Conservation (phyloP, 2,329 filamentous ascomycete genomes). For the Dactylellina drechsleri region DNA sequence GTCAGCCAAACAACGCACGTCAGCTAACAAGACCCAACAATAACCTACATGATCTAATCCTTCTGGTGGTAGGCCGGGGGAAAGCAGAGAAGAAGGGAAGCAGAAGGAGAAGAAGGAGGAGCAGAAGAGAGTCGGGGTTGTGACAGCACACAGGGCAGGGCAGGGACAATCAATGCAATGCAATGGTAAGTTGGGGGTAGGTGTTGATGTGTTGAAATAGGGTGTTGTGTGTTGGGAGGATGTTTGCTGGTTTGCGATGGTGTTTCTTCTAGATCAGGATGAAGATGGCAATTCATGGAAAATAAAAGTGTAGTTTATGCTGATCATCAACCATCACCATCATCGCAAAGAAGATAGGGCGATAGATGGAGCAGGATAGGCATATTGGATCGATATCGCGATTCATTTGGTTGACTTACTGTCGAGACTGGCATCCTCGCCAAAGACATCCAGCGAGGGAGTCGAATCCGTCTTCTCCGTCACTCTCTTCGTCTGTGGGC, state of each 20-base stretch:
- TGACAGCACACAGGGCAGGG: too few relatives aligned
- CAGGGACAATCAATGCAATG: too few relatives aligned
- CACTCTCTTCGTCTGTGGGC: slow-evolving; percentile 51
- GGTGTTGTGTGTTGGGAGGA: too few relatives aligned
- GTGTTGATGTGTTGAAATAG: slow-evolving; percentile 38
- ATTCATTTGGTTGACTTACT: slow-evolving; percentile 22
- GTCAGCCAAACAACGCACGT: too few relatives aligned
- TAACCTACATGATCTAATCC: slow-evolving; percentile 26
- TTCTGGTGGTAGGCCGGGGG: background rate
- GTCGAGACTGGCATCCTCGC: slow-evolving; percentile 43
- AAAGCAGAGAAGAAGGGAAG: background rate
- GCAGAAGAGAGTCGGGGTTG: slow-evolving; percentile 10
- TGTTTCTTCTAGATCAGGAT: too few relatives aligned
- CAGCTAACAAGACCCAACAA: slow-evolving; percentile 32
- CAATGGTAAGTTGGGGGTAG: too few relatives aligned
- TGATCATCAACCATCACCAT: too few relatives aligned
- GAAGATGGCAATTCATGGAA: too few relatives aligned
- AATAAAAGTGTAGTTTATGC: too few relatives aligned
- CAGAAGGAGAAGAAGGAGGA: slow-evolving; percentile 7
- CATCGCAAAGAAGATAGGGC: too few relatives aligned
- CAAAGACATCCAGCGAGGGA: slow-evolving; percentile 40
- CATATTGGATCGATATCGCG: too few relatives aligned
- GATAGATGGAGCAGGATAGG: background rate
- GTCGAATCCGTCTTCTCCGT: slow-evolving; percentile 43
- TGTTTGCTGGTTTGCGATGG: slow-evolving; percentile 18